Conservation (phyloP, 176 grass and related monocot genomes). For the Tillandsia leiboldiana region DNA sequence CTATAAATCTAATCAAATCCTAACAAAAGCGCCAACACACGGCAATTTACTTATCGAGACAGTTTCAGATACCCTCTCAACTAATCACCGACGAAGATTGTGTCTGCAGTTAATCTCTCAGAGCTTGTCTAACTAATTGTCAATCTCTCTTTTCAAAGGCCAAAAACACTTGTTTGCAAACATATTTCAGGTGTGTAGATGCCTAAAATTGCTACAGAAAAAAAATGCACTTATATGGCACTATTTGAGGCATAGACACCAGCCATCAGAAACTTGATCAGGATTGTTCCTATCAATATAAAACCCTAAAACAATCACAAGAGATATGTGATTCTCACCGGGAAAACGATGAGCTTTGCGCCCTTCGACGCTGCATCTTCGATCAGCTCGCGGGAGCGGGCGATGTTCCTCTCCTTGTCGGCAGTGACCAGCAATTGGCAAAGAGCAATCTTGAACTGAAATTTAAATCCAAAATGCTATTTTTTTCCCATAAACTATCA, state of each 20-base stretch:
- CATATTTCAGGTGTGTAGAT: too few species aligned
- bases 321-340: slow-evolving; percentile 24
- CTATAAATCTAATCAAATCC: too few species aligned
- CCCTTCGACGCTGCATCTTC: slow-evolving; percentile 28
- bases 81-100: too few species aligned
- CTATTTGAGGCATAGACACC: background rate
- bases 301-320: background rate
- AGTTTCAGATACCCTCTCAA: too few species aligned
- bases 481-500: background rate
- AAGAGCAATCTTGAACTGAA: slow-evolving; percentile 50
- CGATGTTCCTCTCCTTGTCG: slow-evolving; percentile 42
- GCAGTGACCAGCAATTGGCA: slow-evolving; percentile 43
- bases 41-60: too few species aligned
- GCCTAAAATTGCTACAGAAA: too few species aligned
- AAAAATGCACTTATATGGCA: too few species aligned
- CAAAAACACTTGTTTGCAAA: too few species aligned
- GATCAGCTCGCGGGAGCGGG: slow-evolving; percentile 28
- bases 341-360: slow-evolving; percentile 44
- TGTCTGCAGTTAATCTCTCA: too few species aligned
- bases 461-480: background rate
- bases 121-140: too few species aligned
- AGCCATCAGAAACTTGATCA: background rate
- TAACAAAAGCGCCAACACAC: too few species aligned
- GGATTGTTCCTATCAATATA: background rate
- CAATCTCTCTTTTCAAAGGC: too few species aligned